These are phyloP conservation scores for Fusarium oxysporum DNA, from an alignment of 2,329 filamentous ascomycete genomes.

Conservation along the genomic window DNA sequence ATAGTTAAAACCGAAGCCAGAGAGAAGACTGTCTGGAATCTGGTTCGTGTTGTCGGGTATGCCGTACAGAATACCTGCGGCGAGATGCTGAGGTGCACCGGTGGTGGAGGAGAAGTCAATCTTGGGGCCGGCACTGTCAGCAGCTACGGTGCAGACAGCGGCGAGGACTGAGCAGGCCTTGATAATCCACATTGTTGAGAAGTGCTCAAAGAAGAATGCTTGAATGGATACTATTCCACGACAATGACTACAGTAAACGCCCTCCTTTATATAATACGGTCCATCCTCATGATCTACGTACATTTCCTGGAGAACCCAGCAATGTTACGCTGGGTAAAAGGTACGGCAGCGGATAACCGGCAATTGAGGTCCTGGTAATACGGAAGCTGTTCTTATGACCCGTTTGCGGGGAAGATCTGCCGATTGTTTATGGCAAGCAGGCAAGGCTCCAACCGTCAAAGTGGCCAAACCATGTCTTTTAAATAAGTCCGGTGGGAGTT, in stretches of 20 bases:
- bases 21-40: not conserved
- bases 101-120: not conserved
- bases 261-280: not conserved
- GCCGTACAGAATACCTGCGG: not conserved
- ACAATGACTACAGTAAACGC: not conserved
- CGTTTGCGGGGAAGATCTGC: not conserved
- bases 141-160: not conserved
- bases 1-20: not conserved
- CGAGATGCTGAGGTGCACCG: not conserved
- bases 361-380: not conserved
- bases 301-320: not conserved
- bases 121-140: not conserved
- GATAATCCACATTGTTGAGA: not conserved
- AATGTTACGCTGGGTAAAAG: no score
- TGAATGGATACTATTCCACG: not conserved
- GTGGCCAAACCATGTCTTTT: no score
- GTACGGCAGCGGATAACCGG: not conserved
- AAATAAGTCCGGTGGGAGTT: not conserved
- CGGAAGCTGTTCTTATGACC: not conserved
- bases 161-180: not conserved
- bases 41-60: not conserved
- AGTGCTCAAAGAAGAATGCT: not conserved
- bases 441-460: not conserved
- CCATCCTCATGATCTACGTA: not conserved
- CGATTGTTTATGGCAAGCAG: no score